Evolutionary conservation across 192 early-diverging fungal species (phyloP).

Genomic region (Ambispora gerdemannii): DNA sequence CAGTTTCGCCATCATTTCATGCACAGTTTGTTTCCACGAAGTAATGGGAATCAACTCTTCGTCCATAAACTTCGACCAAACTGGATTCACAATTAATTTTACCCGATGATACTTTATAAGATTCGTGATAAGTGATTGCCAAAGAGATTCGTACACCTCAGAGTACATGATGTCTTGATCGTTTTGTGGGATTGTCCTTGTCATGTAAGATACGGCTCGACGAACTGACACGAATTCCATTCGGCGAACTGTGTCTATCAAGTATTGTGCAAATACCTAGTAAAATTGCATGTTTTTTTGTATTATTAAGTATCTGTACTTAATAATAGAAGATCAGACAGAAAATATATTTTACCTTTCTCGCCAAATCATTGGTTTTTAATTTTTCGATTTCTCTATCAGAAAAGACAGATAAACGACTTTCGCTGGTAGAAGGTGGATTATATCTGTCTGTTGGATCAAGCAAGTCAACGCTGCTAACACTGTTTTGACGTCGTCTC

Average conservation of each 20-base stretch:
- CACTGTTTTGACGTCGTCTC: neutral
- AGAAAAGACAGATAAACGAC: neutral
- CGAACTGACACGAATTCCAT: neutral
- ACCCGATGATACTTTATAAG: neutral
- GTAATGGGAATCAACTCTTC: neutral
- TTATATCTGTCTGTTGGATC: conserved; percentile 2
- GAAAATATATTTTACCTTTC: conserved; percentile 15
- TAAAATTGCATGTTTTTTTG: no score
- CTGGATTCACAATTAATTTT: neutral
- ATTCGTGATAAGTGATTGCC: neutral
- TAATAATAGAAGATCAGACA: neutral
- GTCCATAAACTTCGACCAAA: neutral
- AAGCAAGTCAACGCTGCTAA: neutral
- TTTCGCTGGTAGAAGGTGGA: neutral
- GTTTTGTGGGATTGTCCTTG: neutral
- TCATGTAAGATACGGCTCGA: neutral
- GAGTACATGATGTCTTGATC: neutral
- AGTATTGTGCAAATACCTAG: neutral
- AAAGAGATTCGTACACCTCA: conserved; percentile 1
- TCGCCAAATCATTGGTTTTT: conserved; percentile 1
- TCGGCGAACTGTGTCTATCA: neutral
- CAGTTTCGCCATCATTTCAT: neutral
- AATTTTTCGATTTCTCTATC: conserved; percentile 10
- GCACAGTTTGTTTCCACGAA: neutral
- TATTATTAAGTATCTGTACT: neutral